Conservation (phyloP, 345 rosid genomes). For the Excoecaria cochinchinensis region DNA sequence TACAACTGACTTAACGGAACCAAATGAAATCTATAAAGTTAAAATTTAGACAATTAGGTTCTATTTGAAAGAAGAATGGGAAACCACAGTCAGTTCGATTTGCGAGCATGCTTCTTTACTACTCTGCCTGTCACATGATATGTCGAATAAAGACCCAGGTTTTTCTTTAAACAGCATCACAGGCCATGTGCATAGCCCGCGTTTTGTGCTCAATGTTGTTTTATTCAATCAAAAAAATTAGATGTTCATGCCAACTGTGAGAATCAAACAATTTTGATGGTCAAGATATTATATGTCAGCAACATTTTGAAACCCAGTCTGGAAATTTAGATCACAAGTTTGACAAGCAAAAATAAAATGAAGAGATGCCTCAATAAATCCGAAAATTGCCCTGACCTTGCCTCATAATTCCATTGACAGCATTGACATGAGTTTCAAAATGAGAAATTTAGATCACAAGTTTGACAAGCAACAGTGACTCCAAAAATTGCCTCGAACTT, state of each 20-base stretch:
- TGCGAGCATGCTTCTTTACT: neutral
- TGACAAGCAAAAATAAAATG: no score
- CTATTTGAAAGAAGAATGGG: no score
- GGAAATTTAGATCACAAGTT: no score
- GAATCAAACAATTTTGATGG: neutral
- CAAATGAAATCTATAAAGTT: neutral
- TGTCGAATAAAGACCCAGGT: neutral
- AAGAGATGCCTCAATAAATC: no score
- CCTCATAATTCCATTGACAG: no score
- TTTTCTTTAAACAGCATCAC: neutral
- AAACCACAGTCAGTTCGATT: no score
- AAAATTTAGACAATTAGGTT: neutral
- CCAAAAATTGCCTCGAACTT: no score
- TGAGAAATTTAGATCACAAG: no score
- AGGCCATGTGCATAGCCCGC: neutral
- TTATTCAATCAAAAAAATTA: neutral
- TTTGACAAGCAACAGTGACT: no score
- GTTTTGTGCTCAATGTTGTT: neutral
- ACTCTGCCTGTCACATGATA: neutral
- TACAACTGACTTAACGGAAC: no score
- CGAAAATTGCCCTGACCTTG: no score
- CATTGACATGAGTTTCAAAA: no score
- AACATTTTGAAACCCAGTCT: neutral
- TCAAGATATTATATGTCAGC: neutral
- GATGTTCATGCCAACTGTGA: neutral